Evolutionary conservation across 768 basidiomycete genomes (phyloP).

Genomic region (Pisolithus marmoratus): DNA sequence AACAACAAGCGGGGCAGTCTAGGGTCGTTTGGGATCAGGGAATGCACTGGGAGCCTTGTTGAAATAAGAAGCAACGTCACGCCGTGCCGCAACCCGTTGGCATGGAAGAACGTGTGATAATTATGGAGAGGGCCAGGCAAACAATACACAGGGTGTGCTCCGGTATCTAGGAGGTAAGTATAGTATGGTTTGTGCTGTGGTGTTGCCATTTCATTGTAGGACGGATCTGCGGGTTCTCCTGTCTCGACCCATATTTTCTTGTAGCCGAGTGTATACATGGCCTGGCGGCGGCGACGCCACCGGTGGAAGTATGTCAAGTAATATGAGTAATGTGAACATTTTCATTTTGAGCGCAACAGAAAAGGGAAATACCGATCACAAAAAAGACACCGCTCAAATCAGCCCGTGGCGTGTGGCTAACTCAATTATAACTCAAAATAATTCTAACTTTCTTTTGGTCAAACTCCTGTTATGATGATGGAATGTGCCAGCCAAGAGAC

Average conservation of each 20-base stretch:
- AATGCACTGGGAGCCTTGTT: background rate
- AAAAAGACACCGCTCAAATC: slow-evolving; percentile 10
- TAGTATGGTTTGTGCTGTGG: background rate
- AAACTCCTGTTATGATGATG: slow-evolving; percentile 9
- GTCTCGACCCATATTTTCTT: background rate
- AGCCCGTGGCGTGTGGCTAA: slow-evolving; percentile 28
- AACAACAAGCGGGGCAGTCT: background rate
- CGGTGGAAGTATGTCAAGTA: slow-evolving; percentile 13
- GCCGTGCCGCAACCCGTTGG: slow-evolving; percentile 1
- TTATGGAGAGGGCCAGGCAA: background rate
- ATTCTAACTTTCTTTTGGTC: slow-evolving; percentile 18
- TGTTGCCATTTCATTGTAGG: background rate
- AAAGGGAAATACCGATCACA: slow-evolving; percentile 19
- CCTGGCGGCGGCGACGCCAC: slow-evolving; percentile 14
- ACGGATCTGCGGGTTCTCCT: slow-evolving; percentile 4
- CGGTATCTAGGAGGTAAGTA: background rate
- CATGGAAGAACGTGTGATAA: slow-evolving; percentile 3
- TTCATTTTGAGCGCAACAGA: slow-evolving; percentile 3
- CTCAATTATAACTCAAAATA: slow-evolving; percentile 59
- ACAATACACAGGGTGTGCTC: background rate
- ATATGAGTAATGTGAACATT: background rate
- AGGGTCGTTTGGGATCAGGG: slow-evolving; percentile 1
- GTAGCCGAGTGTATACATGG: slow-evolving; percentile 5
- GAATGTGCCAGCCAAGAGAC: slow-evolving; percentile 10
- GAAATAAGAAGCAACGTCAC: slow-evolving; percentile 2